Evolutionary conservation across 805 yeast species (phyloP).

Genomic region (Nakazawaea molendinolei): DNA sequence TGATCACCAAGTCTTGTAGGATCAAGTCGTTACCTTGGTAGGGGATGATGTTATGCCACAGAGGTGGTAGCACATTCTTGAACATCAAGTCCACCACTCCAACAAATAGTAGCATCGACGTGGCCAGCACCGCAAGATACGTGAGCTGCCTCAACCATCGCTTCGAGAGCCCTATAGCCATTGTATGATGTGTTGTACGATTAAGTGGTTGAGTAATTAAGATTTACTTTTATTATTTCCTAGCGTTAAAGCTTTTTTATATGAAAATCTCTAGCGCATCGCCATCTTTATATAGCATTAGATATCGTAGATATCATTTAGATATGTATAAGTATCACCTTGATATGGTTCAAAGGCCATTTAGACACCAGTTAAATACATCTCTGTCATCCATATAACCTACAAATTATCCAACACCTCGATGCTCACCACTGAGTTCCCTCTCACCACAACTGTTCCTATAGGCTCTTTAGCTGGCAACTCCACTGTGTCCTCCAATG

Average conservation of each 20-base stretch:
- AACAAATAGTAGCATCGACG: conserved; percentile 21
- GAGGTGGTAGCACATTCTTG: conserved; percentile 27
- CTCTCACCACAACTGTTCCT: conserved; percentile 39
- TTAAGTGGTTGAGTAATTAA: no score
- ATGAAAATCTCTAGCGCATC: no score
- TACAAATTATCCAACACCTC: conserved; percentile 27
- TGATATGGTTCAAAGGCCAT: no score
- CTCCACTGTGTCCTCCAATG: conserved; percentile 23
- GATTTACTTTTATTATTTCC: no score
- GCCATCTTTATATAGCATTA: no score
- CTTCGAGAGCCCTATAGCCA: conserved; percentile 20
- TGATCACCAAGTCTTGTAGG: conserved; percentile 13
- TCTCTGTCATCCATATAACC: background rate
- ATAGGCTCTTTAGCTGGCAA: conserved; percentile 14
- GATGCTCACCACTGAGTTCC: conserved; percentile 44
- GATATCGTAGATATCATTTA: no score
- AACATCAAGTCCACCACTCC: conserved; percentile 31
- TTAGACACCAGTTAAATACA: background rate
- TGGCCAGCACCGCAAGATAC: conserved; percentile 18
- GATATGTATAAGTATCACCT: no score
- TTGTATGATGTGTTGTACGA: background rate
- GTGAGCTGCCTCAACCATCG: conserved; percentile 25
- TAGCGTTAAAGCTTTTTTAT: no score
- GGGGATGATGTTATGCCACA: conserved; percentile 23
- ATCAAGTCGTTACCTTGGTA: conserved; percentile 36